These are phyloP conservation scores for Prunella vulgaris DNA, from an alignment of 257 asterid genomes.

Conservation along the genomic window DNA sequence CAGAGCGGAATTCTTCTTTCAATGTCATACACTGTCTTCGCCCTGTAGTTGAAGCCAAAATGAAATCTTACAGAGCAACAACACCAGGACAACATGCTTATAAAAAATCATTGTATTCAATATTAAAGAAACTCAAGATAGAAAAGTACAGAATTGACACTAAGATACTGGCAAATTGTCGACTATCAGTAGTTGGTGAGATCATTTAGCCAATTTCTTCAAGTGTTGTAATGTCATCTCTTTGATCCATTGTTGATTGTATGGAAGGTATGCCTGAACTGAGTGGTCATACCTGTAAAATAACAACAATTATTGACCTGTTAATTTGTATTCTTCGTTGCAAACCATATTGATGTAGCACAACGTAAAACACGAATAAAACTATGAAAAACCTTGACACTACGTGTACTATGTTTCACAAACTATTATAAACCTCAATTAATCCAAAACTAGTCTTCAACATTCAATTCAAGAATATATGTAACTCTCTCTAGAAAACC, in stretches of 20 bases:
- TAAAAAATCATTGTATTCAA: slow-evolving; percentile 9
- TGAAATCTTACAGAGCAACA: background rate
- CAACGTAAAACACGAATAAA: too few relatives aligned
- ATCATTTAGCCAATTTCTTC: slow-evolving; percentile 64
- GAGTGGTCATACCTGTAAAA: slow-evolving; percentile 83
- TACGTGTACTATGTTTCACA: too few relatives aligned
- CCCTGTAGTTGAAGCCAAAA: too few relatives aligned
- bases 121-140: slow-evolving; percentile 7
- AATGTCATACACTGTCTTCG: too few relatives aligned
- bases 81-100: background rate
- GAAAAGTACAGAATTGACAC: background rate
- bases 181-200: slow-evolving; percentile 10
- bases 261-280: slow-evolving; percentile 81
- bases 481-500: too few relatives aligned
- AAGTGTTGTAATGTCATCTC: slow-evolving; percentile 65
- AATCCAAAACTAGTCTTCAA: too few relatives aligned
- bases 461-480: too few relatives aligned
- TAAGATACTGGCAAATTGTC: slow-evolving; percentile 13
- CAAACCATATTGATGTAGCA: too few relatives aligned
- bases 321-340: background rate
- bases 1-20: too few relatives aligned
- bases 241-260: slow-evolving; percentile 88
- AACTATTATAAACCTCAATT: too few relatives aligned
- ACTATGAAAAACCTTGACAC: too few relatives aligned
- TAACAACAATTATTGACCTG: background rate